A percentile compares a stretch with the other conserved stretches of the same genome.
Conservation (phyloP, 75 land plant genomes). For the Larix kaempferi region DNA sequence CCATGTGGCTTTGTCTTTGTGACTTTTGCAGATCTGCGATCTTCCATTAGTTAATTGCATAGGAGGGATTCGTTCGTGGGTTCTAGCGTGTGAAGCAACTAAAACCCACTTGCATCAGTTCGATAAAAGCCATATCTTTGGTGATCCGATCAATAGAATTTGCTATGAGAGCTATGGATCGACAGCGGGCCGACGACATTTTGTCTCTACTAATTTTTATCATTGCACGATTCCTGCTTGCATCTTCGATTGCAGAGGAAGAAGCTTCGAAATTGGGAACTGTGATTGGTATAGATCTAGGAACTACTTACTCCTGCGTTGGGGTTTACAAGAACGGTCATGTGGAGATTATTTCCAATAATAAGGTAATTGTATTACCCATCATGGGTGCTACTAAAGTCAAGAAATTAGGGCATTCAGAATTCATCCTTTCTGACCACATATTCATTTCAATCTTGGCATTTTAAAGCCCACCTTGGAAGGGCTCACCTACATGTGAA, state of each 20-base stretch:
- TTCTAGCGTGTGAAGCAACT: background rate
- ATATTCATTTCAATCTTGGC: too few relatives aligned
- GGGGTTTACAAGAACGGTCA: slow-evolving; percentile 79
- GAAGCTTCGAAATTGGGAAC: slow-evolving; percentile 69
- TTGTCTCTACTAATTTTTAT: too few relatives aligned
- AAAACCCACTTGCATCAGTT: background rate
- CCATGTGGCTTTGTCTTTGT: too few relatives aligned
- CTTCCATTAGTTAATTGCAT: too few relatives aligned
- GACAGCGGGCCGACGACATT: too few relatives aligned
- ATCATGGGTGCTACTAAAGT: slow-evolving; percentile 81
- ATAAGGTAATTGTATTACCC: slow-evolving; percentile 77
- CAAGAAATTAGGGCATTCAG: too few relatives aligned
- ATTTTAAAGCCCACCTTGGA: too few relatives aligned
- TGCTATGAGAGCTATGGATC: too few relatives aligned
- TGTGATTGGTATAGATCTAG: slow-evolving; percentile 73
- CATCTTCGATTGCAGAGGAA: slow-evolving; percentile 39
- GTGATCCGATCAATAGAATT: background rate
- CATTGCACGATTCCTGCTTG: slow-evolving; percentile 17
- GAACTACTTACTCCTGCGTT: slow-evolving; percentile 77
- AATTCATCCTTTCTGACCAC: too few relatives aligned
- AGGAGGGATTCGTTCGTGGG: background rate
- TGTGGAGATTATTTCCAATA: slow-evolving; percentile 78
- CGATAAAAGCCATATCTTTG: background rate
- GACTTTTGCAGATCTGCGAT: too few relatives aligned
- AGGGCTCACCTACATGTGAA: too few relatives aligned